Evolutionary conservation across 2,329 filamentous ascomycete species (phyloP).

Genomic region (Paracorniculantispora psalliotae): DNA sequence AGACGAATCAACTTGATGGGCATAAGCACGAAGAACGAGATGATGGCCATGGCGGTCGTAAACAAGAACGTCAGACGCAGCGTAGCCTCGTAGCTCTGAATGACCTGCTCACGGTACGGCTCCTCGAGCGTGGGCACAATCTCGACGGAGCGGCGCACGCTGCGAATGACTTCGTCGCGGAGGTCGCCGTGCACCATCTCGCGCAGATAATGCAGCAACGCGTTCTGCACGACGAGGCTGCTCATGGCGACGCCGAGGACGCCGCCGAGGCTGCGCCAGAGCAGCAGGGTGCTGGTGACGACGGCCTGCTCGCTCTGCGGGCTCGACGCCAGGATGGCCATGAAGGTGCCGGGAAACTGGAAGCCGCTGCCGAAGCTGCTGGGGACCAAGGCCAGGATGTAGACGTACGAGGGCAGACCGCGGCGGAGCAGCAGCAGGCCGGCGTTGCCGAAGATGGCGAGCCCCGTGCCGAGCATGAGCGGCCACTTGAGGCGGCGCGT

Average conservation of each 20-base stretch:
- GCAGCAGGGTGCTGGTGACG: constrained; percentile 62
- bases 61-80: constrained; percentile 43
- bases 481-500: constrained; percentile 57
- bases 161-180: constrained; percentile 50
- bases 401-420: constrained; percentile 46
- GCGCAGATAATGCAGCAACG: constrained; percentile 55
- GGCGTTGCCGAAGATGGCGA: constrained; percentile 46
- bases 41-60: constrained; percentile 41
- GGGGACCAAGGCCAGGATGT: constrained; percentile 54
- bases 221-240: constrained; percentile 70
- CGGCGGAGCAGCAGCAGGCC: constrained; percentile 47
- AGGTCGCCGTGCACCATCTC: constrained; percentile 53
- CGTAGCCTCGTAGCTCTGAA: constrained; percentile 49
- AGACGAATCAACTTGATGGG: constrained; percentile 52
- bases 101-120: constrained; percentile 49
- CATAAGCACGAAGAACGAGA: constrained; percentile 43
- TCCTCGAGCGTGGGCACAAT: constrained; percentile 42
- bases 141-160: constrained; percentile 50
- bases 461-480: constrained; percentile 44
- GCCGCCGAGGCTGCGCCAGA: constrained; percentile 67
- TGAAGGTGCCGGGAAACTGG: constrained; percentile 59
- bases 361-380: constrained; percentile 57
- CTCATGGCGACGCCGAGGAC: constrained; percentile 70
- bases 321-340: constrained; percentile 57
- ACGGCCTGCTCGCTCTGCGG: constrained; percentile 60